Evolutionary conservation across 1,284 basidiomycete genomes (phyloP).

Genomic region (Ustilago vetiveriae): DNA sequence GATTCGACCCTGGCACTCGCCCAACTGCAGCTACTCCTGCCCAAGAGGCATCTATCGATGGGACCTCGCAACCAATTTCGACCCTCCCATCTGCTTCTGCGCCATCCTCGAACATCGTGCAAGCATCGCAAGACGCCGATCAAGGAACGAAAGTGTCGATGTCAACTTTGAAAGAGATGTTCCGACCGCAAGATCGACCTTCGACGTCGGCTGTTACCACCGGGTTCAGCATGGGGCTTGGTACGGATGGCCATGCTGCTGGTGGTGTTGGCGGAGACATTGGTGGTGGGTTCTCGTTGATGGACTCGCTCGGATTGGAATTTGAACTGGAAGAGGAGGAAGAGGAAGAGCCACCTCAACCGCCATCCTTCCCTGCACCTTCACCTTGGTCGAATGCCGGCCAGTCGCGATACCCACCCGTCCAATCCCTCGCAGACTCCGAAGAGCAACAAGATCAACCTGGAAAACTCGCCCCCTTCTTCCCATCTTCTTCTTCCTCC

Average conservation of each 20-base stretch:
- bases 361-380: background rate
- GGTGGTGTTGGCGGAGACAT: conserved; percentile 3
- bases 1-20: conserved; percentile 40
- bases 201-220: conserved; percentile 8
- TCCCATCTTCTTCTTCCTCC: conserved; percentile 17
- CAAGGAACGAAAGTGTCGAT: conserved; percentile 30
- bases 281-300: conserved; percentile 49
- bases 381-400: conserved; percentile 2
- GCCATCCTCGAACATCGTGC: background rate
- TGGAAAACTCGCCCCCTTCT: conserved; percentile 6
- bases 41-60: background rate
- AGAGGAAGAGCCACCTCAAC: conserved; percentile 10
- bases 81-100: background rate
- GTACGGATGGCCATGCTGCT: background rate
- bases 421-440: background rate
- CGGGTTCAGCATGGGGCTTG: conserved; percentile 23
- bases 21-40: background rate
- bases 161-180: conserved; percentile 61
- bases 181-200: conserved; percentile 52
- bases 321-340: conserved; percentile 49
- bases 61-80: background rate
- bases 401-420: conserved; percentile 1
- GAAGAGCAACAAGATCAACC: conserved; percentile 6
- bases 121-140: background rate
- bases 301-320: conserved; percentile 54